Percentiles rank a stretch among this genome's conserved stretches.
phyloP scores from a whole-genome alignment of 1,284 basidiomycete species.

The Cryptococcus sp. region DNA sequence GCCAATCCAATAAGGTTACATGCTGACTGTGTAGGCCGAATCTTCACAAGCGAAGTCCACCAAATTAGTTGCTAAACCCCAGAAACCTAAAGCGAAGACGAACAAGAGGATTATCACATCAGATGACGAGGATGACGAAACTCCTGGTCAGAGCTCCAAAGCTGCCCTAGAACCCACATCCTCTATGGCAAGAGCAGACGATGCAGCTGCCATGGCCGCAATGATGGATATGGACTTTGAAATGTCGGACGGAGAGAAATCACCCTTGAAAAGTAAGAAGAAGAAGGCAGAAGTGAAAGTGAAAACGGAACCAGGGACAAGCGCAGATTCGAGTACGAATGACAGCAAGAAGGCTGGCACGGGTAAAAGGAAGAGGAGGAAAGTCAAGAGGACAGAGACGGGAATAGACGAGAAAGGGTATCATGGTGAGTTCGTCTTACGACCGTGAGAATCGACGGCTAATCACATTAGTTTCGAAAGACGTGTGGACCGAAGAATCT shows the following conservation, averaged over 20 bases:
- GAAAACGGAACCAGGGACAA: slow-evolving; percentile 15
- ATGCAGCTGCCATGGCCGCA: slow-evolving; percentile 42
- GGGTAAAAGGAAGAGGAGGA: slow-evolving; percentile 25
- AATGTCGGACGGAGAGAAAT: slow-evolving; percentile 12
- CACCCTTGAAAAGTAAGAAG: slow-evolving; percentile 4
- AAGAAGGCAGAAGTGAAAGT: slow-evolving; percentile 12
- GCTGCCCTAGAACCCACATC: slow-evolving; percentile 19
- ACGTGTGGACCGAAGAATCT: slow-evolving; percentile 31
- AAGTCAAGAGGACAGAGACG: slow-evolving; percentile 35
- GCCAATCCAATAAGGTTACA: neutral
- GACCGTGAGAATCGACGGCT: too few relatives aligned
- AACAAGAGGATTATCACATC: slow-evolving; percentile 26
- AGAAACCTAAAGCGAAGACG: slow-evolving; percentile 4
- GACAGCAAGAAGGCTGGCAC: slow-evolving; percentile 22
- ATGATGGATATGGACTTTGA: slow-evolving; percentile 42
- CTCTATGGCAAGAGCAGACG: slow-evolving; percentile 31
- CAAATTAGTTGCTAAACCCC: neutral
- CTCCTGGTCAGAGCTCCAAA: neutral
- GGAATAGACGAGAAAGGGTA: slow-evolving; percentile 40
- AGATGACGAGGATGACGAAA: slow-evolving; percentile 31
- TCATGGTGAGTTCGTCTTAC: slow-evolving; percentile 28
- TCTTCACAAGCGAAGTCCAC: neutral
- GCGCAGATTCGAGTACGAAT: slow-evolving; percentile 4
- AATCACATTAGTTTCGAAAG: slow-evolving; percentile 24
- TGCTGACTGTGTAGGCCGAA: too few relatives aligned